phyloP scores from a whole-genome alignment of 176 grass and related monocot species.

The Miscanthus lutarioriparius region DNA sequence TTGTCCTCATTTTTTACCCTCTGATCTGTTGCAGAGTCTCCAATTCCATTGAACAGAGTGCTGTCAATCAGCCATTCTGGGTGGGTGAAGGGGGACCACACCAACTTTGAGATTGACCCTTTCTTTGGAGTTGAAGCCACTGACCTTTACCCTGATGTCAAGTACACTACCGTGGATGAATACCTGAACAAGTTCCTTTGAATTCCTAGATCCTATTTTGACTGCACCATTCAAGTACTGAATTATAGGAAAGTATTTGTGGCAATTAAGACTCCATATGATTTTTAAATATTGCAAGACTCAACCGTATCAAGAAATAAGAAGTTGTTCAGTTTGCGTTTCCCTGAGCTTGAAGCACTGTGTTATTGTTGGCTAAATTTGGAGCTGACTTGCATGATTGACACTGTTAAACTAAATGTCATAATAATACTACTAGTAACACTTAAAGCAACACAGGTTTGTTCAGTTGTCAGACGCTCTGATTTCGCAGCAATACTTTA shows the following conservation, averaged over 20 bases:
- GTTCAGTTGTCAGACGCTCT: too few relatives aligned
- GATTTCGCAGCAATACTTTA: too few relatives aligned
- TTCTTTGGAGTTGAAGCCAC: constrained; percentile 77
- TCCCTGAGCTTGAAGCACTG: background rate
- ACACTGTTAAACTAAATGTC: background rate
- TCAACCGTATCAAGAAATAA: background rate
- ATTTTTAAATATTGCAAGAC: background rate
- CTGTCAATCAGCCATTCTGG: constrained; percentile 60
- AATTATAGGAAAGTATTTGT: background rate
- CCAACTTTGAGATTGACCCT: constrained; percentile 65
- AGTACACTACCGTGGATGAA: constrained; percentile 65
- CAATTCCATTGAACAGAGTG: constrained; percentile 18
- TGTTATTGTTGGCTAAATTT: background rate
- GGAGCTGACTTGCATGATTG: background rate
- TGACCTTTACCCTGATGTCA: constrained; percentile 65
- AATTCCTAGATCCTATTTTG: constrained; percentile 15
- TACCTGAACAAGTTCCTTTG: constrained; percentile 57
- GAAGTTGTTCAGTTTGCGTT: background rate
- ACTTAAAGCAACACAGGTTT: too few relatives aligned
- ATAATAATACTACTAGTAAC: background rate
- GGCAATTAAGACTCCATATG: background rate
- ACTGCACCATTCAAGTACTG: background rate
- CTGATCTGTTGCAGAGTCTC: constrained; percentile 33
- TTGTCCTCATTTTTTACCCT: background rate
- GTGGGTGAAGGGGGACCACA: constrained; percentile 73